A percentile compares a stretch with the other conserved stretches of the same genome.
These are phyloP conservation scores for Powellomyces hirtus DNA, from an alignment of 192 early-diverging fungal genomes.

Conservation along the genomic window DNA sequence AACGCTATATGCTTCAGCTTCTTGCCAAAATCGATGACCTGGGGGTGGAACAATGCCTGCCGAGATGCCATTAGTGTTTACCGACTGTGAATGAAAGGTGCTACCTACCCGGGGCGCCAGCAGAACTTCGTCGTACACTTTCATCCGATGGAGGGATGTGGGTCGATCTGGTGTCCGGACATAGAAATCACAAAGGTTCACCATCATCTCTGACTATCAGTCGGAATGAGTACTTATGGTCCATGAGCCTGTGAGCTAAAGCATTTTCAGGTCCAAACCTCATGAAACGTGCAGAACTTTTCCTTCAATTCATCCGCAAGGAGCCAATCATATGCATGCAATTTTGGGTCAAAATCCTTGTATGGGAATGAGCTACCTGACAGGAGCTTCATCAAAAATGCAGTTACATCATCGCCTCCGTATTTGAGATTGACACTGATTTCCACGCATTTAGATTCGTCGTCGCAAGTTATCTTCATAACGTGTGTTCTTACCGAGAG, in stretches of 20 bases:
- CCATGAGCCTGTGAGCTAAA: neutral
- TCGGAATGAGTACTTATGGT: neutral
- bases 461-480: neutral
- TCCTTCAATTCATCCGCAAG: constrained; percentile 81
- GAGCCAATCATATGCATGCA: constrained; percentile 66
- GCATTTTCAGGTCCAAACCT: constrained; percentile 41
- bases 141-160: constrained; percentile 75
- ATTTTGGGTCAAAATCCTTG: constrained; percentile 53
- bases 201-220: constrained; percentile 59
- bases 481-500: constrained; percentile 41
- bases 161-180: constrained; percentile 68
- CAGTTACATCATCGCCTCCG: constrained; percentile 89
- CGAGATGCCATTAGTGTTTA: neutral
- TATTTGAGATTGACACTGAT: constrained; percentile 56
- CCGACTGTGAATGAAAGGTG: neutral
- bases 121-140: constrained; percentile 83
- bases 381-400: constrained; percentile 66
- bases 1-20: constrained; percentile 35
- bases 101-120: constrained; percentile 70
- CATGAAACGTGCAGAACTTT: constrained; percentile 79
- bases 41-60: constrained; percentile 55
- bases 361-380: constrained; percentile 74
- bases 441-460: neutral
- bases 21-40: constrained; percentile 36
- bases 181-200: constrained; percentile 79